phyloP scores from a whole-genome alignment of 2,329 filamentous ascomycete species.

The Ceratocystis alfenasii region DNA sequence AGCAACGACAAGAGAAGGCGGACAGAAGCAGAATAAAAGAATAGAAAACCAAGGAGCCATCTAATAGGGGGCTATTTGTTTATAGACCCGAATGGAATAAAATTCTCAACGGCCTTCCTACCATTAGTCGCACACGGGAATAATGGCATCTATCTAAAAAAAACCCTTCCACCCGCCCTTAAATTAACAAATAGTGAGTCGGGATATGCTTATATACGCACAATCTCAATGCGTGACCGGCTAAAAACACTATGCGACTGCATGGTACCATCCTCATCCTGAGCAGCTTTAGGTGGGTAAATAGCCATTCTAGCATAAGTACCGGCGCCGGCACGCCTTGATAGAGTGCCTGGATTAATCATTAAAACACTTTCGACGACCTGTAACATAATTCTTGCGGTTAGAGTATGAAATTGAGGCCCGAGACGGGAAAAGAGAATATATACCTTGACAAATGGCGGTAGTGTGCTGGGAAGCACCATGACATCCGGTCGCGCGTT shows the following conservation, averaged over 20 bases:
- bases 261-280: slow-evolving; percentile 45
- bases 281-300: slow-evolving; percentile 50
- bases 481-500: slow-evolving; percentile 75
- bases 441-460: slow-evolving; percentile 71
- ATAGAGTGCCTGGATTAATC: slow-evolving; percentile 80
- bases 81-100: neutral
- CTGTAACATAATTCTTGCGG: slow-evolving; percentile 34
- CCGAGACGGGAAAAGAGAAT: too few relatives aligned
- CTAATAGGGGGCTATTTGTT: neutral
- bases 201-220: slow-evolving; percentile 47
- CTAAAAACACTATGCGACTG: slow-evolving; percentile 68
- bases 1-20: slow-evolving; percentile 48
- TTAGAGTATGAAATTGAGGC: slow-evolving; percentile 19
- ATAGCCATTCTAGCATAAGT: slow-evolving; percentile 75
- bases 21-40: slow-evolving; percentile 35
- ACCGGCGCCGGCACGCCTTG: slow-evolving; percentile 71
- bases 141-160: neutral
- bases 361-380: slow-evolving; percentile 82
- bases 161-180: neutral
- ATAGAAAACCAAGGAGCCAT: neutral
- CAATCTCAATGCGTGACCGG: slow-evolving; percentile 74
- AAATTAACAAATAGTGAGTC: neutral
- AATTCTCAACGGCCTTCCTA: neutral
- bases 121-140: neutral
- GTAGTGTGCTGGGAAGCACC: slow-evolving; percentile 68